Conservation (phyloP, 2,329 filamentous ascomycete genomes). For the Paracorniculantispora psalliotae region DNA sequence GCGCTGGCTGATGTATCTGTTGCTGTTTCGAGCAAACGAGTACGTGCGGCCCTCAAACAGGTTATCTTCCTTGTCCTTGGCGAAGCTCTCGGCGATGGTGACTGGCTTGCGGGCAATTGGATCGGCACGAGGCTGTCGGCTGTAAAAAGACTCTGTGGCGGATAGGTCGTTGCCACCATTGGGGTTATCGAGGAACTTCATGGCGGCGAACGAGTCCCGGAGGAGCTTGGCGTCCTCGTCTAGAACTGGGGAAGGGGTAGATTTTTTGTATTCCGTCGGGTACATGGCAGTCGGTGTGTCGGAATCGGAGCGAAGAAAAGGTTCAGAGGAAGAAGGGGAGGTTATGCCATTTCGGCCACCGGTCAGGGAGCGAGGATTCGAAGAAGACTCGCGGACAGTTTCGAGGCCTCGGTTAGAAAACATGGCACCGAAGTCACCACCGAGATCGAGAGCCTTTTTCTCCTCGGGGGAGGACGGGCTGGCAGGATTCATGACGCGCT, state of each 20-base stretch:
- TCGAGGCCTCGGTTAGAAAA: conserved; percentile 44
- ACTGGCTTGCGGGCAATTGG: conserved; percentile 4
- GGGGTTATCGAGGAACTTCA: conserved; percentile 37
- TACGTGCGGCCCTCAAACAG: conserved; percentile 47
- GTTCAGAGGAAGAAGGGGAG: conserved; percentile 35
- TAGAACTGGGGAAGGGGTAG: conserved; percentile 34
- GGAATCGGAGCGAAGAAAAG: conserved; percentile 28
- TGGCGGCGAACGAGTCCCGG: conserved; percentile 47
- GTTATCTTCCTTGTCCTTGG: conserved; percentile 43
- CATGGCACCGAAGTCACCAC: conserved; percentile 55
- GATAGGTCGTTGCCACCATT: conserved; percentile 9
- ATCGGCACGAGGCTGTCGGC: conserved; percentile 15
- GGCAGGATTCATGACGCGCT: conserved; percentile 37
- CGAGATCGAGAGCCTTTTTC: conserved; percentile 46
- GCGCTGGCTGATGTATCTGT: conserved; percentile 29
- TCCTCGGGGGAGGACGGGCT: conserved; percentile 49
- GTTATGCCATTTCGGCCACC: conserved; percentile 39
- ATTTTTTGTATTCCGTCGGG: conserved; percentile 38
- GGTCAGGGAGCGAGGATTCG: conserved; percentile 41
- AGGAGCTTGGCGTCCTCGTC: conserved; percentile 51
- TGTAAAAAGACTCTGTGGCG: conserved; percentile 16
- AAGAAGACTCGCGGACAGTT: conserved; percentile 38
- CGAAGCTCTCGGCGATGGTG: conserved; percentile 24
- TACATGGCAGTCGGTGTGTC: conserved; percentile 33
- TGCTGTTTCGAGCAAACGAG: conserved; percentile 32